These are phyloP conservation scores for Batkoa obscura DNA, from an alignment of 371 early-diverging fungal genomes.

Conservation along the genomic window DNA sequence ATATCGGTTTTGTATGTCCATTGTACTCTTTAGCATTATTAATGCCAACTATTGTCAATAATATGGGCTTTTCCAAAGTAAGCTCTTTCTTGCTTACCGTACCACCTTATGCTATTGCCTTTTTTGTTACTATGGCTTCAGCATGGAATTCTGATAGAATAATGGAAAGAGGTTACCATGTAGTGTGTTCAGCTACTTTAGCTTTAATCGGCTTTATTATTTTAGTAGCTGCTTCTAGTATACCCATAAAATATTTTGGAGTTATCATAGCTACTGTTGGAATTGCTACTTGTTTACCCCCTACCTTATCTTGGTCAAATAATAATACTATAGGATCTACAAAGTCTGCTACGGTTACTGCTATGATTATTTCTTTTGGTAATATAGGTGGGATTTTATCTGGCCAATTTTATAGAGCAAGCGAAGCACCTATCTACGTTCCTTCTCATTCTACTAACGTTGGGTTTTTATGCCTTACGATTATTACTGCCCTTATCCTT, in stretches of 20 bases:
- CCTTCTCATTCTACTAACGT: slow-evolving; percentile 1
- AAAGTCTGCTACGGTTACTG: slow-evolving; percentile 36
- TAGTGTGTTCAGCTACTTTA: slow-evolving; percentile 30
- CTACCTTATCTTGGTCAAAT: slow-evolving; percentile 37
- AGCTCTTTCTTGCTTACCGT: slow-evolving; percentile 28
- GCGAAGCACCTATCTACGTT: background rate
- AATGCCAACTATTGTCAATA: slow-evolving; percentile 39
- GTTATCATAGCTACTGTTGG: slow-evolving; percentile 28
- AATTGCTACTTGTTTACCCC: slow-evolving; percentile 30
- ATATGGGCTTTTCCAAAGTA: slow-evolving; percentile 10
- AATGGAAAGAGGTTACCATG: slow-evolving; percentile 37
- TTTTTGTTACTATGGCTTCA: slow-evolving; percentile 26
- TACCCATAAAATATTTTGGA: slow-evolving; percentile 23
- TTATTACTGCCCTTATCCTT: background rate
- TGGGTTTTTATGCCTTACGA: background rate
- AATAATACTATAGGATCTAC: slow-evolving; percentile 40
- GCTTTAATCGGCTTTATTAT: slow-evolving; percentile 45
- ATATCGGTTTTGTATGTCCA: slow-evolving; percentile 31
- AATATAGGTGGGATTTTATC: slow-evolving; percentile 28
- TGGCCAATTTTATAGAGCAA: background rate
- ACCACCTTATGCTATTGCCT: slow-evolving; percentile 22
- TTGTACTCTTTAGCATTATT: slow-evolving; percentile 37
- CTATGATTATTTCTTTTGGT: slow-evolving; percentile 35
- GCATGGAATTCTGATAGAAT: slow-evolving; percentile 41
- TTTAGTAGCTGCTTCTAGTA: slow-evolving; percentile 19